A percentile compares a stretch with the other conserved stretches of the same genome.
Evolutionary conservation across 192 early-diverging fungal species (phyloP).

Genomic region (Coemansia sp.): DNA sequence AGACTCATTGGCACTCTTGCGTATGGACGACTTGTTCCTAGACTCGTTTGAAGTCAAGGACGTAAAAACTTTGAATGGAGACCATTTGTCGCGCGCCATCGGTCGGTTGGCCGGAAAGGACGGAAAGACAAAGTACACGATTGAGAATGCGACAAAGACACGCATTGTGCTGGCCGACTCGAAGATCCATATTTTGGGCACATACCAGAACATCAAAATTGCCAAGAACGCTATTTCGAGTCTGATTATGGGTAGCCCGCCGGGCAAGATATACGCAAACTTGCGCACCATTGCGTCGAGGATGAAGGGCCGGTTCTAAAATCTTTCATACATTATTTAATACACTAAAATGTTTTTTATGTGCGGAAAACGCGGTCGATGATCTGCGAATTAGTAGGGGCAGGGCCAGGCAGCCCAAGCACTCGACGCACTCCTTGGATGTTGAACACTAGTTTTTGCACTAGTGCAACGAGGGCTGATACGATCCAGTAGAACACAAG

Average conservation of each 20-base stretch:
- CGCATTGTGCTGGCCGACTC: conserved; percentile 96
- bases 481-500: conserved; percentile 37
- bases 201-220: conserved; percentile 95
- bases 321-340: background rate
- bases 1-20: conserved; percentile 90
- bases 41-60: conserved; percentile 99
- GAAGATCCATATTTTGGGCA: conserved; percentile 94
- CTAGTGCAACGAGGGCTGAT: conserved; percentile 24
- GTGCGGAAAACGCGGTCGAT: background rate
- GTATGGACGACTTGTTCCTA: conserved; percentile 94
- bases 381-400: background rate
- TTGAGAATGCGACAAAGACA: conserved; percentile 96
- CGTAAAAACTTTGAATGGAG: conserved; percentile 90
- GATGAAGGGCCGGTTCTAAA: conserved; percentile 78
- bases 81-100: conserved; percentile 95
- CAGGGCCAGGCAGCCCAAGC: conserved; percentile 7
- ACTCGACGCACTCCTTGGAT: conserved; percentile 14
- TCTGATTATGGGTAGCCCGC: conserved; percentile 90
- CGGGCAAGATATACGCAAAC: conserved; percentile 95
- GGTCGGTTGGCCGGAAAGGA: conserved; percentile 98
- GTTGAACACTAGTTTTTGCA: conserved; percentile 21
- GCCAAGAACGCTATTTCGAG: conserved; percentile 89
- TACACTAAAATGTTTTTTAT: background rate
- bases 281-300: conserved; percentile 81
- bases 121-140: conserved; percentile 95